phyloP scores from a whole-genome alignment of 1,284 basidiomycete genomes.

The Dichomitus squalens region DNA sequence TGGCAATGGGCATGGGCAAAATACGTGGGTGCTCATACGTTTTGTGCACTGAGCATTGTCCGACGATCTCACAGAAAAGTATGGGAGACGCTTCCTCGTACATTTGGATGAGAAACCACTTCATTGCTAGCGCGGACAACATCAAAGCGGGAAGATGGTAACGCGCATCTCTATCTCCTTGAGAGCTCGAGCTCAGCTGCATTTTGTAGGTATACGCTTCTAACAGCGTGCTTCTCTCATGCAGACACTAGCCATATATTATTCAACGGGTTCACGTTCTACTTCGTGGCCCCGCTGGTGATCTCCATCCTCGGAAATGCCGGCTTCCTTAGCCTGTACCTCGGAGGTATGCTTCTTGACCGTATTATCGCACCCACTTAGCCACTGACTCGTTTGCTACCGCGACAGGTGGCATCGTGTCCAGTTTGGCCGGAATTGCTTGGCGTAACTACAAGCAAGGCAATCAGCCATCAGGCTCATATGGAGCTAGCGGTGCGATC shows the following conservation, averaged over 20 bases:
- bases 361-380: not conserved
- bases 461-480: conserved; percentile 38
- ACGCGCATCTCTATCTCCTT: conserved; percentile 1
- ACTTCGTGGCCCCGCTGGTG: conserved; percentile 76
- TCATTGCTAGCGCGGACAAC: conserved; percentile 66
- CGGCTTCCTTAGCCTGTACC: conserved; percentile 76
- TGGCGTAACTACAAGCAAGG: conserved; percentile 44
- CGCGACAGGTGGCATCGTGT: conserved; percentile 61
- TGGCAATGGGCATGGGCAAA: conserved; percentile 44
- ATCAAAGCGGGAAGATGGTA: conserved; percentile 71
- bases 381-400: not conserved
- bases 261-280: conserved; percentile 81
- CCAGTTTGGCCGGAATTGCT: conserved; percentile 59
- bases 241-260: conserved; percentile 63
- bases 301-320: conserved; percentile 71
- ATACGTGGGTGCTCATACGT: conserved; percentile 37
- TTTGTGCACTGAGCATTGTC: not conserved
- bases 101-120: conserved; percentile 70
- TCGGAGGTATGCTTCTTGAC: conserved; percentile 59
- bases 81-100: conserved; percentile 51
- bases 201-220: conserved; percentile 71
- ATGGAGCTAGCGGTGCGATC: conserved; percentile 85
- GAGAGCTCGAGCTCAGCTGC: not conserved
- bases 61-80: conserved; percentile 22
- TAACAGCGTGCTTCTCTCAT: conserved; percentile 81